These are phyloP conservation scores for Crassisporium funariophilum DNA, from an alignment of 768 basidiomycete species.

Conservation along the genomic window DNA sequence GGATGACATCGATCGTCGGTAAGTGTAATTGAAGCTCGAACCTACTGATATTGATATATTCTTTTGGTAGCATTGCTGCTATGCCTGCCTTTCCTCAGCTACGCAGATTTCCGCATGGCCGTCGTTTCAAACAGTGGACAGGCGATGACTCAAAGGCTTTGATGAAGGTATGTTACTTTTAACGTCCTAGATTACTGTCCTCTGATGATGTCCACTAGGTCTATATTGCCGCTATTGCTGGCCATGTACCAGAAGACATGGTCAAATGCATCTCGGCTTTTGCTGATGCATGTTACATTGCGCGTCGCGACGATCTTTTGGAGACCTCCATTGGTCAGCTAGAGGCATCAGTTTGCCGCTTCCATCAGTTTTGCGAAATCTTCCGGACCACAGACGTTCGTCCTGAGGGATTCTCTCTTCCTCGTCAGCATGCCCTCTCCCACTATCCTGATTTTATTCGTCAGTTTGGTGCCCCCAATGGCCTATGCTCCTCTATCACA, in stretches of 20 bases:
- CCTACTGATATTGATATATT: too few relatives aligned
- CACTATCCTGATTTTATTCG: constrained; percentile 13
- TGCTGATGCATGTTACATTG: constrained; percentile 33
- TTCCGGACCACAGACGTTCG: constrained; percentile 22
- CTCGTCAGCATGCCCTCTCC: constrained; percentile 15
- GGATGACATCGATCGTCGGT: constrained; percentile 37
- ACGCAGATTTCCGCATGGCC: constrained; percentile 24
- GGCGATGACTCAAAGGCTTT: constrained; percentile 33
- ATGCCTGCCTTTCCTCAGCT: constrained; percentile 24
- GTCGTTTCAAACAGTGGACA: constrained; percentile 34
- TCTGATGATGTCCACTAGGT: not conserved
- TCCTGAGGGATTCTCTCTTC: constrained; percentile 12
- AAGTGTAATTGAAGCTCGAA: too few relatives aligned
- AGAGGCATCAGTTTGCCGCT: constrained; percentile 19
- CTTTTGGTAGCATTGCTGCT: too few relatives aligned
- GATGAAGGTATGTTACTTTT: constrained; percentile 28
- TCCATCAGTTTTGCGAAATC: constrained; percentile 26
- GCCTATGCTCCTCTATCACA: constrained; percentile 24
- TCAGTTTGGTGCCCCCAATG: constrained; percentile 18
- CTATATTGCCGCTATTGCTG: constrained; percentile 12
- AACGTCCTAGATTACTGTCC: not conserved
- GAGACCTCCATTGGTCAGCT: constrained; percentile 20
- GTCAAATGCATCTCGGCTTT: constrained; percentile 21
- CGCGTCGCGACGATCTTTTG: constrained; percentile 10
- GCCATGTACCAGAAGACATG: constrained; percentile 7